Percentiles rank a stretch among this genome's conserved stretches.
These are phyloP conservation scores for Austroboletus novae-zelandiae DNA, from an alignment of 1,284 basidiomycete genomes.

Conservation along the genomic window DNA sequence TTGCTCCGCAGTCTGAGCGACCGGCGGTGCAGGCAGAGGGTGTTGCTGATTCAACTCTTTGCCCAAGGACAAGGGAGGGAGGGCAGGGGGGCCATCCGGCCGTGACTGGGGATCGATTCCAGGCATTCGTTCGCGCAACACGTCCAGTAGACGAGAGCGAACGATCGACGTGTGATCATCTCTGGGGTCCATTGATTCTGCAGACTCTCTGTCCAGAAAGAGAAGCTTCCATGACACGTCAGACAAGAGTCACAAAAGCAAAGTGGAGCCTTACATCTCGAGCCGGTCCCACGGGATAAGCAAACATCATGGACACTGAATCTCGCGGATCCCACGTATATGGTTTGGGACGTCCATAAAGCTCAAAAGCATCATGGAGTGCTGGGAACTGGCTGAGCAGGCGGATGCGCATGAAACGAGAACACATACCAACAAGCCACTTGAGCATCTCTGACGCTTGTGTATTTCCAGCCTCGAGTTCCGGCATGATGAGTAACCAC, in stretches of 20 bases:
- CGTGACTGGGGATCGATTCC: slow-evolving; percentile 28
- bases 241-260: slow-evolving; percentile 7
- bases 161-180: slow-evolving; percentile 74
- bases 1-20: slow-evolving; percentile 19
- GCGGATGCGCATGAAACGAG: slow-evolving; percentile 2
- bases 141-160: slow-evolving; percentile 58
- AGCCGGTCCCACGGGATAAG: slow-evolving; percentile 72
- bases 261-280: slow-evolving; percentile 58
- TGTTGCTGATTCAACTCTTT: slow-evolving; percentile 22
- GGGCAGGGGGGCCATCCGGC: slow-evolving; percentile 14
- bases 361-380: slow-evolving; percentile 81
- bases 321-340: slow-evolving; percentile 90
- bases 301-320: slow-evolving; percentile 75
- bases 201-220: slow-evolving; percentile 86
- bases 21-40: slow-evolving; percentile 8
- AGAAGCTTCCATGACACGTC: slow-evolving; percentile 52
- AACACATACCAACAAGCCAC: slow-evolving; percentile 81
- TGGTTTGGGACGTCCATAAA: slow-evolving; percentile 81
- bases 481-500: slow-evolving; percentile 88
- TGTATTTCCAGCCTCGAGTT: slow-evolving; percentile 50
- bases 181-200: slow-evolving; percentile 76
- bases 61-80: slow-evolving; percentile 16
- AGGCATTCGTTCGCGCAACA: slow-evolving; percentile 68
- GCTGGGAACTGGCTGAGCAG: slow-evolving; percentile 40
- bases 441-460: slow-evolving; percentile 81